Conservation (phyloP, 2,329 filamentous ascomycete genomes). For the Arthrinium phaeospermum region DNA sequence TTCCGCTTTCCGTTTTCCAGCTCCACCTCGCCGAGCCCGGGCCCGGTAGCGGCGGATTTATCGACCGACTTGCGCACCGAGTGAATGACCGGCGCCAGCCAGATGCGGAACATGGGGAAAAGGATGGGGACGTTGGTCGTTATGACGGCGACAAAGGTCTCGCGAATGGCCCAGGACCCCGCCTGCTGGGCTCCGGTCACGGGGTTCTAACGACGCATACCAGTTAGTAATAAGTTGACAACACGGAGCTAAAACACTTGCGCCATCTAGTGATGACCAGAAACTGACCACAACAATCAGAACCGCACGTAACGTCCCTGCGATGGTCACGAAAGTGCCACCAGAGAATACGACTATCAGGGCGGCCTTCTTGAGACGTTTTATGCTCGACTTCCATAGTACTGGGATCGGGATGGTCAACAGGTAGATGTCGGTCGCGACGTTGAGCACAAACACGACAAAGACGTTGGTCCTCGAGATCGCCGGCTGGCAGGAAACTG, state of each 20-base stretch:
- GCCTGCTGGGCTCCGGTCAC: slow-evolving; percentile 47
- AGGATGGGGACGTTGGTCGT: slow-evolving; percentile 52
- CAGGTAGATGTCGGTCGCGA: slow-evolving; percentile 64
- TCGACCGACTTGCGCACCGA: background rate
- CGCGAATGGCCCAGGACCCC: slow-evolving; percentile 49
- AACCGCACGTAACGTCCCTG: slow-evolving; percentile 44
- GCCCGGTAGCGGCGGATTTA: no score
- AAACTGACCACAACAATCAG: slow-evolving; percentile 42
- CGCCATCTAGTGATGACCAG: background rate
- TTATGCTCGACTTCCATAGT: slow-evolving; percentile 46
- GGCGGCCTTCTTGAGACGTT: slow-evolving; percentile 43
- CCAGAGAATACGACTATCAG: slow-evolving; percentile 44
- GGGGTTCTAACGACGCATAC: slow-evolving; percentile 39
- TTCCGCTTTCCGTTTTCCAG: background rate
- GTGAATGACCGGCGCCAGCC: background rate
- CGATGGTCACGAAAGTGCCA: slow-evolving; percentile 48
- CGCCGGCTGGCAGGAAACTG: slow-evolving; percentile 48
- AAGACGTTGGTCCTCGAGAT: slow-evolving; percentile 53
- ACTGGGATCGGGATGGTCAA: slow-evolving; percentile 64
- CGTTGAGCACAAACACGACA: slow-evolving; percentile 55
- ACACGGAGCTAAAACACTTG: background rate
- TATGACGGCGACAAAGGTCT: slow-evolving; percentile 50
- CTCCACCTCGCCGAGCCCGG: no score
- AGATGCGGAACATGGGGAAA: background rate
- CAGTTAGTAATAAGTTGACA: background rate